These are phyloP conservation scores for Cryptomeria japonica DNA, from an alignment of 75 land plant genomes.

Conservation along the genomic window DNA sequence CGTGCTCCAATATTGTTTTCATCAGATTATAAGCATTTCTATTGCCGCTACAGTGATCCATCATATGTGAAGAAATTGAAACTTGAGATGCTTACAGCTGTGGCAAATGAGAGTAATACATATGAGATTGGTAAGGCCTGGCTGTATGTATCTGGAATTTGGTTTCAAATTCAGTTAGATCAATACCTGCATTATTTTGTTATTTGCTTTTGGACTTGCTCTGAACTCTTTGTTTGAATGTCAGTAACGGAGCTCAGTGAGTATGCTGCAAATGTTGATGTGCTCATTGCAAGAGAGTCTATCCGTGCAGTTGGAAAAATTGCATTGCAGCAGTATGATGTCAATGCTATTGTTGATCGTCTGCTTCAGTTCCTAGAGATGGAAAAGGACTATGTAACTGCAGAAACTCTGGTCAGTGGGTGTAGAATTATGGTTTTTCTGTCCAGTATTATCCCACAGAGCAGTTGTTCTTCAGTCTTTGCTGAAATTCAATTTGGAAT, in stretches of 20 bases:
- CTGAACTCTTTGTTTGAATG: slow-evolving; percentile 7
- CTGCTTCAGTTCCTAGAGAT: slow-evolving; percentile 98
- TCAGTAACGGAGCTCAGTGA: slow-evolving; percentile 98
- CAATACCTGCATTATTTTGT: not conserved
- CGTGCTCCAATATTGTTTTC: slow-evolving; percentile 96
- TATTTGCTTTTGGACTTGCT: not conserved
- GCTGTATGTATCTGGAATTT: slow-evolving; percentile 5
- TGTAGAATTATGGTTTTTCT: slow-evolving; percentile 5
- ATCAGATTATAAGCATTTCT: slow-evolving; percentile 96
- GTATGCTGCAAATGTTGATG: slow-evolving; percentile 97
- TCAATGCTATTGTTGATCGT: slow-evolving; percentile 98
- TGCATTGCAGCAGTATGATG: slow-evolving; percentile 98
- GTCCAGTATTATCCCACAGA: not conserved
- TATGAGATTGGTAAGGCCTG: slow-evolving; percentile 89
- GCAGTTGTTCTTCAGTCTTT: not conserved
- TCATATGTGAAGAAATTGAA: slow-evolving; percentile 95
- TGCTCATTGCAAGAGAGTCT: slow-evolving; percentile 95
- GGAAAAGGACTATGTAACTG: slow-evolving; percentile 99
- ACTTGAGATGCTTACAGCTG: slow-evolving; percentile 99
- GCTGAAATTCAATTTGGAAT: not conserved
- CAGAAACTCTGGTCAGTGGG: slow-evolving; percentile 87
- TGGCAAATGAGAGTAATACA: slow-evolving; percentile 96
- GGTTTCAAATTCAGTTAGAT: not conserved
- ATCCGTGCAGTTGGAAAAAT: slow-evolving; percentile 98
- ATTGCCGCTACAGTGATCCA: slow-evolving; percentile 98